These are phyloP conservation scores for Myrica gale DNA, from an alignment of 306 rosid species.

Conservation along the genomic window DNA sequence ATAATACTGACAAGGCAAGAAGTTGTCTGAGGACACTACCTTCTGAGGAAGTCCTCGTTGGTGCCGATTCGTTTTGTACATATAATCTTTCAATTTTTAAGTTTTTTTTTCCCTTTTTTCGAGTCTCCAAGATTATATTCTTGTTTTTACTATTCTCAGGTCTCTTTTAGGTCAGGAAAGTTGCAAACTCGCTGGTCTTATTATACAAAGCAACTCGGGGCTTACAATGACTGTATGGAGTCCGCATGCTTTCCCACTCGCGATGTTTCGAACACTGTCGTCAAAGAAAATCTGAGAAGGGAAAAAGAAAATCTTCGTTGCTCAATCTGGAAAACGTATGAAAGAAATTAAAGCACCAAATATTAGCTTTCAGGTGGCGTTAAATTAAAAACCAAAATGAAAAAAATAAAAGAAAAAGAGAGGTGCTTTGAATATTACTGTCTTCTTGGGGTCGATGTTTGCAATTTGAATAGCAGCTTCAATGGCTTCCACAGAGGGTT, in stretches of 20 bases:
- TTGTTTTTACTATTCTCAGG: not conserved
- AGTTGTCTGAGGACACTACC: not conserved
- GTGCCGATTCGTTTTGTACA: not conserved
- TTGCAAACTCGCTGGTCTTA: not conserved
- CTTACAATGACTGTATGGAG: constrained; percentile 80
- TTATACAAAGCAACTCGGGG: constrained; percentile 14
- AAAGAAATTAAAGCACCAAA: not conserved
- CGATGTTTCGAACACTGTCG: constrained; percentile 75
- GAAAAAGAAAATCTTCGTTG: constrained; percentile 12
- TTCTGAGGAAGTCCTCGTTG: not conserved
- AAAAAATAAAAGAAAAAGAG: not conserved
- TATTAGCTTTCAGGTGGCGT: not conserved
- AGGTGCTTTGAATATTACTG: constrained; percentile 41
- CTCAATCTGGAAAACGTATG: not conserved
- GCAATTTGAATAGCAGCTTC: constrained; percentile 67
- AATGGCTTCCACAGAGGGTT: constrained; percentile 68
- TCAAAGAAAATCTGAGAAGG: constrained; percentile 71
- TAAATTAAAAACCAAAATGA: too few relatives aligned
- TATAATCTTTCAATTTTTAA: too few relatives aligned
- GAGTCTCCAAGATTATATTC: not conserved
- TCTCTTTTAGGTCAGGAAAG: not conserved
- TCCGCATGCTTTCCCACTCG: constrained; percentile 73
- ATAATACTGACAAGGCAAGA: not conserved
- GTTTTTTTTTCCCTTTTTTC: too few relatives aligned
- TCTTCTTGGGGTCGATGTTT: constrained; percentile 54